phyloP scores from a whole-genome alignment of 306 rosid genomes.

The Astragalus membranaceus region DNA sequence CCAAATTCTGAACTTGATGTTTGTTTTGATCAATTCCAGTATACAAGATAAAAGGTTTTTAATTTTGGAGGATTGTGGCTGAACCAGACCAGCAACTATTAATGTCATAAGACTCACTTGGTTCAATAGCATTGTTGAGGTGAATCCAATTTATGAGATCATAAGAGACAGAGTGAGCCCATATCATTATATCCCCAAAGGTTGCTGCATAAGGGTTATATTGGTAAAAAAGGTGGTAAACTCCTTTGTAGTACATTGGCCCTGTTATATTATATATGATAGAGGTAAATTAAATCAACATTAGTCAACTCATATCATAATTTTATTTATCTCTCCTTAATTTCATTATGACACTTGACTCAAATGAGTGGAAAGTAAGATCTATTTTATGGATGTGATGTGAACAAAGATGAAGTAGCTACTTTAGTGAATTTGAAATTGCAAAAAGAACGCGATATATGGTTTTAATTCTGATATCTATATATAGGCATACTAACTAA shows the following conservation, averaged over 20 bases:
- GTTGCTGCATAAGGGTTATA: slow-evolving; percentile 35
- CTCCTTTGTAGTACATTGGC: slow-evolving; percentile 44
- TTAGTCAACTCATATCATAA: background rate
- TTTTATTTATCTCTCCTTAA: background rate
- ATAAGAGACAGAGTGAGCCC: slow-evolving; percentile 45
- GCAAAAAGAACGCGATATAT: background rate
- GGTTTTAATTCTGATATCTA: background rate
- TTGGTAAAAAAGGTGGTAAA: slow-evolving; percentile 43
- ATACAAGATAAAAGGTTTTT: slow-evolving; percentile 36
- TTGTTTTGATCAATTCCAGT: slow-evolving; percentile 22
- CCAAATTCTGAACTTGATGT: slow-evolving; percentile 13
- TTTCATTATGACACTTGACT: too few species aligned
- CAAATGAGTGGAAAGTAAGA: too few species aligned
- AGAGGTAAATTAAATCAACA: background rate
- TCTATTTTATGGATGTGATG: too few species aligned
- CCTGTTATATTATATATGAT: slow-evolving; percentile 9
- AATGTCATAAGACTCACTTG: slow-evolving; percentile 32
- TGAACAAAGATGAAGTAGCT: background rate
- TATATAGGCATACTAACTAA: background rate
- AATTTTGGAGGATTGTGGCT: slow-evolving; percentile 29
- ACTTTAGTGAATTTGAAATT: background rate
- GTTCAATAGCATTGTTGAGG: slow-evolving; percentile 29
- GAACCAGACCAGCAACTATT: slow-evolving; percentile 55
- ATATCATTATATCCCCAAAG: slow-evolving; percentile 32
- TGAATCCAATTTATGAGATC: slow-evolving; percentile 47